Evolutionary conservation across 1,139 yeast species (phyloP), one percentile per base, ranked within the genome.

Genomic region (Tardiomyces blankii): DNA sequence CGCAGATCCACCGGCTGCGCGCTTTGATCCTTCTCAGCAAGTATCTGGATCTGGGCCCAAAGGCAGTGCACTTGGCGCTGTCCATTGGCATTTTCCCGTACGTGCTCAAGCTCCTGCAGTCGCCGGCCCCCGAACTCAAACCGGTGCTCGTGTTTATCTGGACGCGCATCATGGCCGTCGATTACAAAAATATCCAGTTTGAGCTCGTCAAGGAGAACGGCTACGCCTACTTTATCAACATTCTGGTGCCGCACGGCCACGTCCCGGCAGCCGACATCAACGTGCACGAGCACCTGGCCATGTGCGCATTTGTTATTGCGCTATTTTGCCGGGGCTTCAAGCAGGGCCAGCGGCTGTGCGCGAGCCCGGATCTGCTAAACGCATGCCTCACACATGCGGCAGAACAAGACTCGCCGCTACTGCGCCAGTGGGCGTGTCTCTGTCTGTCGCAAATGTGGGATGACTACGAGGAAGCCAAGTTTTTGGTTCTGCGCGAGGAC

Each of bases 141-240:
- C 97, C 98, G 0, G 96, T 91, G 2, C 67, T 91, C 49, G 91
- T 93, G 1, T 93, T 89, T 57, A 91, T 91, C 48, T 91, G 99
- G 99, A 96, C 97, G 0, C 72, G 98, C 54, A 87, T 91, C 23
- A 86, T 91, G 94, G 93, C 97, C 2, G 94, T 91, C 19, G 97
- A 91, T 63, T 82, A 83, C 59, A 77, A 78, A 51, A 83, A 85
- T 56, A 88, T 96, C 2, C 98, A 93, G 60, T 88, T 83, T 53
- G 99, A 91, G 59, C 72, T 91, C 40, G 77, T 93, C 54, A 88
- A 89, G 56, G 97, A 91, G 58, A 84, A 82, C 57, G 96, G 96
- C 0, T 91, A 80, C 63, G 80, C 81, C 55, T 93, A 91, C 63
- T 91, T 91, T 60, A 79, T 87, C 46, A 78, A 81, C 51, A 86